Conservation (phyloP, 768 basidiomycete species). For the Tricholoma hemisulphureum region DNA sequence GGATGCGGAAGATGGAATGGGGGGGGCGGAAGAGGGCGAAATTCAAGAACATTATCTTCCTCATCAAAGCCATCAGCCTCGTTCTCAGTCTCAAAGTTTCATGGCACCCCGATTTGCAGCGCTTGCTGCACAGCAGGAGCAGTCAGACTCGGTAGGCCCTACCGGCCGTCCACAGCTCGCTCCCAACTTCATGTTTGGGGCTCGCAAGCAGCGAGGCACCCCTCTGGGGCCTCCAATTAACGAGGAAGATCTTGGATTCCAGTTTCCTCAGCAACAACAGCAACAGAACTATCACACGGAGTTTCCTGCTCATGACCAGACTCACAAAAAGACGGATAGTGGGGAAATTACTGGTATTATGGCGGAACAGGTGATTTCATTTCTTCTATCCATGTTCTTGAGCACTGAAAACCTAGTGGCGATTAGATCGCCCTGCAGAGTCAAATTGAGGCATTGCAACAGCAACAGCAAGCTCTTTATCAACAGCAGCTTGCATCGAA, state of each 20-base stretch:
- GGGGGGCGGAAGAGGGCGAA: conserved; percentile 69
- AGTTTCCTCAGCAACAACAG: conserved; percentile 62
- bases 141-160: conserved; percentile 60
- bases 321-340: conserved; percentile 58
- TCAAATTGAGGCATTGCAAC: conserved; percentile 87
- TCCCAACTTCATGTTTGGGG: conserved; percentile 90
- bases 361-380: conserved; percentile 86
- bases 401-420: background rate
- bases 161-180: conserved; percentile 86
- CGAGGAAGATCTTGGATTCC: conserved; percentile 80
- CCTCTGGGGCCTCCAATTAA: conserved; percentile 72
- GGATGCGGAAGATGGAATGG: conserved; percentile 65
- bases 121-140: conserved; percentile 71
- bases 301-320: conserved; percentile 29
- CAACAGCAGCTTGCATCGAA: conserved; percentile 90
- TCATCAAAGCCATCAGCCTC: conserved; percentile 60
- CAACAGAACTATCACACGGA: conserved; percentile 21
- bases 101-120: conserved; percentile 87
- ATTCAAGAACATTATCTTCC: conserved; percentile 58
- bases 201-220: conserved; percentile 50
- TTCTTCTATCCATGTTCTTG: conserved; percentile 4
- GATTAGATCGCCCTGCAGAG: conserved; percentile 80
- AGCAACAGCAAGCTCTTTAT: conserved; percentile 87
- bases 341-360: conserved; percentile 87
- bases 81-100: conserved; percentile 80